phyloP scores from a whole-genome alignment of 2,329 filamentous ascomycete genomes.

The Diaporthe sp. region DNA sequence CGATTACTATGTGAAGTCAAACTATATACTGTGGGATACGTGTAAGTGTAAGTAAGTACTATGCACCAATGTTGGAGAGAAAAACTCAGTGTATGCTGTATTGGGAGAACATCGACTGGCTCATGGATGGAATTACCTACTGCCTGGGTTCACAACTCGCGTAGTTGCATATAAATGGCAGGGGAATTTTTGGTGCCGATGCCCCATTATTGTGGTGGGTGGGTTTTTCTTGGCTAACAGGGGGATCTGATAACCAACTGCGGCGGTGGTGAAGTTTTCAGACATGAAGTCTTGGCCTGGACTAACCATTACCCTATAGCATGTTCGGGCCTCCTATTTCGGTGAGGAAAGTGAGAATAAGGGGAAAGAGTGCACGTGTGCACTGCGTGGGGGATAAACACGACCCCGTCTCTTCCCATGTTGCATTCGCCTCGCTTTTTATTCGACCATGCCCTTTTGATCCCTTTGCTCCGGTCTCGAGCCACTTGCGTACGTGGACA shows the following conservation, averaged over 20 bases:
- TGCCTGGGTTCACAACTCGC: neutral
- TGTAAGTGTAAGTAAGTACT: neutral
- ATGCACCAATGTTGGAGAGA: neutral
- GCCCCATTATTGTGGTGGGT: neutral
- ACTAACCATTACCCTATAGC: neutral
- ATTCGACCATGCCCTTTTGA: neutral
- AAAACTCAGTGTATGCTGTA: neutral
- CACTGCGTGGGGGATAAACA: neutral
- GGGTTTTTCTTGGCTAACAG: neutral
- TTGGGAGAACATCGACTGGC: neutral
- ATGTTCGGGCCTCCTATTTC: neutral
- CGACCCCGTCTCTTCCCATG: neutral
- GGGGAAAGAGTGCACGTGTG: neutral
- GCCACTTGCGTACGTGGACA: neutral
- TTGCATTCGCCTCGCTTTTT: neutral
- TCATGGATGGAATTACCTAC: neutral
- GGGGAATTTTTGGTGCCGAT: neutral
- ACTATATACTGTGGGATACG: neutral
- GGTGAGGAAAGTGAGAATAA: neutral
- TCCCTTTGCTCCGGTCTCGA: neutral
- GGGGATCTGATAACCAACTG: neutral
- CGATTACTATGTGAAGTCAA: neutral
- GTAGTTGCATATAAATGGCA: neutral
- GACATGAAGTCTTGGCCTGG: neutral
- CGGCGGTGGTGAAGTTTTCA: neutral